phyloP scores from a whole-genome alignment of 352 stramenopile species.

The Thraustochytrium striatum region DNA sequence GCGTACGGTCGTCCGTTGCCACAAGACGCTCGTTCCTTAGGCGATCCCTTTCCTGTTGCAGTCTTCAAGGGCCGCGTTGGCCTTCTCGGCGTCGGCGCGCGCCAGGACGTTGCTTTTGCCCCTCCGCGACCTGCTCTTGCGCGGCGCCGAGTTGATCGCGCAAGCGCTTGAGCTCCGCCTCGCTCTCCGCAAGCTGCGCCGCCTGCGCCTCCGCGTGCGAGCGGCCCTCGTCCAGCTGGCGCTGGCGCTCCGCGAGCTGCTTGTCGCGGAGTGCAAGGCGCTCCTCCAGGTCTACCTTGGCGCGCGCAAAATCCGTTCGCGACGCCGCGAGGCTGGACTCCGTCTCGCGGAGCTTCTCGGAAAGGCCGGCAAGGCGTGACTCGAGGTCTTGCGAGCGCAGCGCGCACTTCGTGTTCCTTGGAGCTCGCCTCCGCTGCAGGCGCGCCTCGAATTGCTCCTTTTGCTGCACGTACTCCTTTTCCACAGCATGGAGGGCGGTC shows the following conservation, averaged over 20 bases:
- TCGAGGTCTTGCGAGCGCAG: slow-evolving; percentile 47
- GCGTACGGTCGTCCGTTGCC: not conserved
- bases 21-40: not conserved
- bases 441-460: slow-evolving; percentile 71
- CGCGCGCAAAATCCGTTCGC: not conserved
- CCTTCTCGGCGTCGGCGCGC: not conserved
- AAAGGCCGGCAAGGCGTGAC: slow-evolving; percentile 29
- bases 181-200: not conserved
- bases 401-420: too few species aligned
- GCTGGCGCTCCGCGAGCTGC: not conserved
- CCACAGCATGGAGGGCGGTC: slow-evolving; percentile 66
- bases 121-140: not conserved
- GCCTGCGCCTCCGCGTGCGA: not conserved
- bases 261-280: not conserved
- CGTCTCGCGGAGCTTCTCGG: slow-evolving; percentile 10
- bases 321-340: slow-evolving; percentile 1
- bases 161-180: not conserved
- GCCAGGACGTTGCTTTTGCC: not conserved
- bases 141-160: not conserved
- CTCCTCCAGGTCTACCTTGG: slow-evolving; percentile 28
- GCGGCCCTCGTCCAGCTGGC: not conserved
- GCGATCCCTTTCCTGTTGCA: not conserved
- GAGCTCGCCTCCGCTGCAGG: slow-evolving; percentile 65
- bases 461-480: slow-evolving; percentile 74
- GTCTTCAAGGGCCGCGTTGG: not conserved